phyloP scores from a whole-genome alignment of 2,329 filamentous ascomycete species.

The Botrytis paeoniae region DNA sequence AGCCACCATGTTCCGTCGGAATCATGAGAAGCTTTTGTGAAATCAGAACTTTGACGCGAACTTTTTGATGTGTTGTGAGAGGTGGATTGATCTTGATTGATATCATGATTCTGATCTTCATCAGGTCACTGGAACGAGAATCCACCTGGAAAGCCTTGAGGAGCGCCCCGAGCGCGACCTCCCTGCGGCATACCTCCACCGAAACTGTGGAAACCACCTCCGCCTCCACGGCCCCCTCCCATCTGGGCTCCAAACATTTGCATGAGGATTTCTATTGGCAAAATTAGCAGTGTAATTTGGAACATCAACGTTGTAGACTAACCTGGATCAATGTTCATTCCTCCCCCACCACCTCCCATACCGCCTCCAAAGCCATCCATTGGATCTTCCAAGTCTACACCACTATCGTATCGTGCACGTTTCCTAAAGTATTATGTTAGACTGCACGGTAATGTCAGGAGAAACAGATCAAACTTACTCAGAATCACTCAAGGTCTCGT shows the following conservation, averaged over 20 bases:
- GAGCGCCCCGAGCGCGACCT: conserved; percentile 33
- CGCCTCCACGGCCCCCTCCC: conserved; percentile 48
- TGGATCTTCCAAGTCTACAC: conserved; percentile 85
- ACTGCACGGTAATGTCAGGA: conserved; percentile 4
- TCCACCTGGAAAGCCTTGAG: conserved; percentile 47
- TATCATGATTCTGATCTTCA: conserved; percentile 17
- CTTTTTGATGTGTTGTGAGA: conserved; percentile 5
- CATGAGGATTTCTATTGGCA: conserved; percentile 35
- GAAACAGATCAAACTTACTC: conserved; percentile 60
- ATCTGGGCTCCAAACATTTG: conserved; percentile 39
- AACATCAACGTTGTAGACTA: neutral
- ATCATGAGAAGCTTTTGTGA: conserved; percentile 23
- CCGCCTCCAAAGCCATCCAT: conserved; percentile 68
- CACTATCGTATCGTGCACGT: conserved; percentile 85
- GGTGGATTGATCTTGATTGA: conserved; percentile 9
- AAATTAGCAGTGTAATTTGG: neutral
- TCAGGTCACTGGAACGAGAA: conserved; percentile 57
- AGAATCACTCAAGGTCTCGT: conserved; percentile 91
- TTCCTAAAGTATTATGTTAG: conserved; percentile 58
- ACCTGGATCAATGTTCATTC: conserved; percentile 41
- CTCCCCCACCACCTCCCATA: conserved; percentile 49
- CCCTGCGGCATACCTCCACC: conserved; percentile 50
- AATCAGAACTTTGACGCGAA: conserved; percentile 14
- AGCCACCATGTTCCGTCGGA: conserved; percentile 25
- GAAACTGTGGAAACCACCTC: conserved; percentile 46